phyloP scores from a whole-genome alignment of 2,329 filamentous ascomycete species.

The Alternaria metachromatica region DNA sequence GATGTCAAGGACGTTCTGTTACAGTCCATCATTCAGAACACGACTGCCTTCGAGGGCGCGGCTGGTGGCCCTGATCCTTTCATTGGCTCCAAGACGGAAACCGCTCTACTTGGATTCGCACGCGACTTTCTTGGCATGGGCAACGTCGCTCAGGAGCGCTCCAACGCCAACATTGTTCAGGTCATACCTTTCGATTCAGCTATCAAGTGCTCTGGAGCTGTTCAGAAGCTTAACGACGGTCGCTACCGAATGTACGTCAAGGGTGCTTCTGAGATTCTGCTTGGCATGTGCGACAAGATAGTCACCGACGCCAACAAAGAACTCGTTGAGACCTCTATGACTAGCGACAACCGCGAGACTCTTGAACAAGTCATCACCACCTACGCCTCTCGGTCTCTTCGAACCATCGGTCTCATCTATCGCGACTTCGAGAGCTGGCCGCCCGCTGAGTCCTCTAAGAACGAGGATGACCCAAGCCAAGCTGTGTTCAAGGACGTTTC shows the following conservation, averaged over 20 bases:
- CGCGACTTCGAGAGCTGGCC: conserved; percentile 86
- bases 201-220: conserved; percentile 73
- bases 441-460: conserved; percentile 63
- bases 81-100: conserved; percentile 80
- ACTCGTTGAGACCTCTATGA: conserved; percentile 60
- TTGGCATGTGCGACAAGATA: conserved; percentile 58
- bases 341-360: conserved; percentile 62
- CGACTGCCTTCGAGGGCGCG: conserved; percentile 52
- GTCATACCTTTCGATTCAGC: conserved; percentile 68
- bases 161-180: conserved; percentile 65
- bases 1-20: conserved; percentile 64
- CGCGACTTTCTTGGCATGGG: conserved; percentile 70
- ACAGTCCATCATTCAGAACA: conserved; percentile 59
- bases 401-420: conserved; percentile 84
- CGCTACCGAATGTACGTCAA: conserved; percentile 65
- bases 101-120: conserved; percentile 74
- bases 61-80: conserved; percentile 59
- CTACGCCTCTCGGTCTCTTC: conserved; percentile 80
- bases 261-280: conserved; percentile 60
- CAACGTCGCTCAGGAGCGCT: conserved; percentile 65
- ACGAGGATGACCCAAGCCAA: conserved; percentile 67
- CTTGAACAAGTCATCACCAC: conserved; percentile 73
- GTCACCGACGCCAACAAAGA: conserved; percentile 67
- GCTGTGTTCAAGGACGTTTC: conserved; percentile 73
- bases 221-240: conserved; percentile 62